Base-by-base conservation (phyloP, 768 basidiomycete genomes). In the Phallus indusiatus region DNA sequence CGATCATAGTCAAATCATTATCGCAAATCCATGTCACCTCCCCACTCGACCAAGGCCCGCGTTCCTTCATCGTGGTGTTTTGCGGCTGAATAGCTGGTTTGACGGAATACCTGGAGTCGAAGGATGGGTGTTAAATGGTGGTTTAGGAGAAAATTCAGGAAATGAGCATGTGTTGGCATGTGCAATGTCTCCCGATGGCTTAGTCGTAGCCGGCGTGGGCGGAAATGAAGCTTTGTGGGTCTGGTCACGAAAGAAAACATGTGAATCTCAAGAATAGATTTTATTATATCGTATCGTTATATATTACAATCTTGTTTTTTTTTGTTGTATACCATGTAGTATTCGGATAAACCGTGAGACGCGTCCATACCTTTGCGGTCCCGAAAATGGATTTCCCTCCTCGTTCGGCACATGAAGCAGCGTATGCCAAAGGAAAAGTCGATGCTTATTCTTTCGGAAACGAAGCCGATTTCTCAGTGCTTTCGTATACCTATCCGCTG, bases 401-500 rank as follows among this genome's bases (percentile, higher is more conserved):
- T 42, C 42, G n/a, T 42, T 42, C 42, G 14, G n/a, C 42, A 42
- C 12, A 42, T n/a, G 42, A 42, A 42, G n/a, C 9, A 42, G 42
- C 9, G 9, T 49, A 53, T 46, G 59, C 53, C 17, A 60, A 60
- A 48, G 59, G 59, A 52, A 60, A 56, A 28, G 59, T 54, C 22
- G 61, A 59, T 46, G 53, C 67, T n/a, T 42, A 53, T 47, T 59
- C 63, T 1, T 62, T 84, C 67, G 84, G 81, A 16, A 70, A 75
- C 14, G 78, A 74, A 47, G 84, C 81, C 2, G 75, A 79, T 47
- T 88, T 95, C 67, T 80, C 85, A 0, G 81, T 89, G 64, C 76
- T 94, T 17, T 84, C 85, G 10, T 88, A 85, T 8, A 78, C 84
- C 1, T 96, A 95, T 67, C 94, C 94, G 9, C 76, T 96, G 65